phyloP scores from a whole-genome alignment of 768 basidiomycete species.

The Tylopilus rubrobrunneus region DNA sequence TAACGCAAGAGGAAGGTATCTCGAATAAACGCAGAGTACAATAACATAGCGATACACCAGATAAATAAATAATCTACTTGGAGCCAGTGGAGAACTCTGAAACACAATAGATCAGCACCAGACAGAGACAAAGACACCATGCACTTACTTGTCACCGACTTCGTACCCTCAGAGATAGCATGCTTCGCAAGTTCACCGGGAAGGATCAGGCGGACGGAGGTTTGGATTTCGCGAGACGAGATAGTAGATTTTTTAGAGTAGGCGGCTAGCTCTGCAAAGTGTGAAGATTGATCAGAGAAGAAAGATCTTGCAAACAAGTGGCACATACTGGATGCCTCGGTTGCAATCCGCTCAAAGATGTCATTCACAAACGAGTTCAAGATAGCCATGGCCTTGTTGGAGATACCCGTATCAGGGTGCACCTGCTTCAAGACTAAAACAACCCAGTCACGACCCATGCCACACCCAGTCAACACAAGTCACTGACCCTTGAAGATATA shows the following conservation, averaged over 20 bases:
- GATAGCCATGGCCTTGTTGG: slow-evolving; percentile 85
- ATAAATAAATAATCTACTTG: slow-evolving; percentile 37
- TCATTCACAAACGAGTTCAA: slow-evolving; percentile 83
- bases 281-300: background rate
- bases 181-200: slow-evolving; percentile 86
- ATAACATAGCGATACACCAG: slow-evolving; percentile 33
- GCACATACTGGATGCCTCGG: slow-evolving; percentile 63
- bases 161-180: slow-evolving; percentile 82
- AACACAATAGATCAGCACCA: slow-evolving; percentile 11
- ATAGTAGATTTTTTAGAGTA: slow-evolving; percentile 91
- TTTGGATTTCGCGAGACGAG: slow-evolving; percentile 90
- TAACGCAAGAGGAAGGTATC: slow-evolving; percentile 22
- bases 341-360: slow-evolving; percentile 78
- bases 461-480: background rate
- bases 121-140: background rate
- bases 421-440: slow-evolving; percentile 78
- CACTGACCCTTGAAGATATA: slow-evolving; percentile 78
- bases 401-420: slow-evolving; percentile 92
- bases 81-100: slow-evolving; percentile 60
- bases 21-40: slow-evolving; percentile 30
- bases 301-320: background rate
- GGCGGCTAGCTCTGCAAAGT: slow-evolving; percentile 64
- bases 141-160: slow-evolving; percentile 62
- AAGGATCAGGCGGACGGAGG: slow-evolving; percentile 75
- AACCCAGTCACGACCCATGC: background rate